Evolutionary conservation across 805 yeast species (phyloP).

Genomic region (Debaryomyces tyrocola): DNA sequence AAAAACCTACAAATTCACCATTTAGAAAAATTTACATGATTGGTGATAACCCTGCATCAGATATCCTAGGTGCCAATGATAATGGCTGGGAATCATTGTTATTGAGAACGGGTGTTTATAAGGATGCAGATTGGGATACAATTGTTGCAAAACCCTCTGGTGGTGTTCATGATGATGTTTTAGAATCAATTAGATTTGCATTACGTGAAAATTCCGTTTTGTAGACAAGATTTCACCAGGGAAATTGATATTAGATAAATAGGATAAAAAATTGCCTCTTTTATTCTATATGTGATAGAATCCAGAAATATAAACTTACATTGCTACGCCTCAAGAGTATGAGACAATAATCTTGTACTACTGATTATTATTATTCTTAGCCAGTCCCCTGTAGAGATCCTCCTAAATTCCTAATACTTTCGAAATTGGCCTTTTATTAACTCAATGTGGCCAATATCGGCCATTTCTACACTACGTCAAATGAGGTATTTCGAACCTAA

Average conservation of each 20-base stretch:
- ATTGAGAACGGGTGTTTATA: constrained; percentile 85
- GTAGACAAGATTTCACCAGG: neutral
- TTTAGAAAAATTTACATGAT: constrained; percentile 81
- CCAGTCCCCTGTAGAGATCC: too few relatives aligned
- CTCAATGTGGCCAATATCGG: too few relatives aligned
- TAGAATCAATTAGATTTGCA: constrained; percentile 36
- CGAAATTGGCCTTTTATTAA: too few relatives aligned
- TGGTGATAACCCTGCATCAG: constrained; percentile 95
- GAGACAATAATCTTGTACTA: too few relatives aligned
- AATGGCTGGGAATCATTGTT: constrained; percentile 89
- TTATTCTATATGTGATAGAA: too few relatives aligned
- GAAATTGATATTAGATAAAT: too few relatives aligned
- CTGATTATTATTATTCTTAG: too few relatives aligned
- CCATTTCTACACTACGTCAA: too few relatives aligned
- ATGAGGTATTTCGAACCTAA: too few relatives aligned
- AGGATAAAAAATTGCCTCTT: too few relatives aligned
- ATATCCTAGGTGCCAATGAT: constrained; percentile 83
- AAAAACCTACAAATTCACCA: constrained; percentile 30
- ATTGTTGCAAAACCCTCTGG: constrained; percentile 44
- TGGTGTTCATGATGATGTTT: constrained; percentile 52
- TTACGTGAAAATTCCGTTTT: constrained; percentile 5
- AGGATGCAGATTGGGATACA: constrained; percentile 50
- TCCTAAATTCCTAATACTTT: too few relatives aligned
- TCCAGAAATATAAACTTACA: neutral
- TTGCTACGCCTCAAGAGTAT: neutral